Evolutionary conservation across 768 basidiomycete species (phyloP).

Genomic region (Russula earlei): DNA sequence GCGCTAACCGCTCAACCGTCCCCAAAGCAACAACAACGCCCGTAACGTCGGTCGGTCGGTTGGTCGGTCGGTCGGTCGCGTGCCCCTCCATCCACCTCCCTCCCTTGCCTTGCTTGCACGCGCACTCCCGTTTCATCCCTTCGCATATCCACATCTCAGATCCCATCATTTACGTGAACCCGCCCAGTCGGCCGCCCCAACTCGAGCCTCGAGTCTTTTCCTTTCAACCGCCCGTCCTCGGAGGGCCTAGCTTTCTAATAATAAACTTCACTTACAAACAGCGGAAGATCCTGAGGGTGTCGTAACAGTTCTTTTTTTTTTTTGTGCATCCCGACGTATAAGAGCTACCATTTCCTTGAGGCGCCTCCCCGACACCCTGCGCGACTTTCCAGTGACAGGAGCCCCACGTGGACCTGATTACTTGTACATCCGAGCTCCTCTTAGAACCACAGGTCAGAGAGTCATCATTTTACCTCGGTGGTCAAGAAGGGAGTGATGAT

Average conservation of each 20-base stretch:
- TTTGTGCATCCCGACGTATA: background rate
- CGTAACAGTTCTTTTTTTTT: no score
- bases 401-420: background rate
- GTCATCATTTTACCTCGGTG: background rate
- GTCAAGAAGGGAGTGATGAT: background rate
- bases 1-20: background rate
- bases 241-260: background rate
- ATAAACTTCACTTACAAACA: background rate
- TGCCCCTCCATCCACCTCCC: no score
- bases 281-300: background rate
- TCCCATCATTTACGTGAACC: conserved; percentile 1
- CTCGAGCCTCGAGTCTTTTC: background rate
- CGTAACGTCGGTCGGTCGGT: no score
- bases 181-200: background rate
- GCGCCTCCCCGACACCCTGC: background rate
- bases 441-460: background rate
- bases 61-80: no score
- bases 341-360: background rate
- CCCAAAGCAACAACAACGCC: no score
- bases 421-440: background rate
- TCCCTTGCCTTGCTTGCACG: no score
- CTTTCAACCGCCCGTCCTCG: background rate
- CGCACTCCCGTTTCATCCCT: no score
- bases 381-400: background rate
- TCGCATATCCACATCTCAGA: background rate